Base-by-base conservation (phyloP, 2,329 filamentous ascomycete species). In the Fusarium multiceps region DNA sequence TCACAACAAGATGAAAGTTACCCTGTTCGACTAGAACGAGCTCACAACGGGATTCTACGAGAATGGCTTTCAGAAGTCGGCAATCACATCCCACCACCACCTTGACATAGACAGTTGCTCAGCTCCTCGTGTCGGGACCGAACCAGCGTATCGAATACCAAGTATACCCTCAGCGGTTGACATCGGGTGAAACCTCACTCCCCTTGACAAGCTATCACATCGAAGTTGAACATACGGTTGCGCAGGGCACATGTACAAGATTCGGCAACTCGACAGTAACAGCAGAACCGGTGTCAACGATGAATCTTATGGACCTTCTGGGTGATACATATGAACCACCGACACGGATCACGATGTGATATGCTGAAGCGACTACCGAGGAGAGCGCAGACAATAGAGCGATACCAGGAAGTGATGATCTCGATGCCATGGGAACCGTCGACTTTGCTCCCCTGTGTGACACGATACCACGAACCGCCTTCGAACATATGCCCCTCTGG, bases 141-240 rank as follows among this genome's bases (percentile, higher is more conserved):
- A 6, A 37, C 40, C 2, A 43, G 32, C 1, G 10, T 69, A 20
- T 34, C 13, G 48, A 27, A 14, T 41, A 18, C 18, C 7, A 7
- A 16, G 3, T 14, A 32, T 8, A 1, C 3, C 14, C 30, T 8
- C 10, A n/a, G 2, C 4, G 8, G 14, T 20, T 14, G 2, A 18
- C 16, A 25, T 60, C 23, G 55, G 69, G 27, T 48, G 45, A 9
- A 69, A 75, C 37, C 49, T 34, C 14, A 4, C 53, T 18, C 37
- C 68, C 2, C 13, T 60, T 4, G 55, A 74, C n/a, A 72, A 75
- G 56, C 32, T 71, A 63, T 30, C 60, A 60, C 13, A 66, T 68
- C 9, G 64, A 68, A 10, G 23, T 68, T 3, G 64, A 71, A 21
- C 21, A 63, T 12, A 48, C 64, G 2, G 40, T 72, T 10, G 46